Percentiles rank a stretch among this genome's conserved stretches.
phyloP scores from a whole-genome alignment of 495 filamentous ascomycete species.

The Lichenothelia convexa region DNA sequence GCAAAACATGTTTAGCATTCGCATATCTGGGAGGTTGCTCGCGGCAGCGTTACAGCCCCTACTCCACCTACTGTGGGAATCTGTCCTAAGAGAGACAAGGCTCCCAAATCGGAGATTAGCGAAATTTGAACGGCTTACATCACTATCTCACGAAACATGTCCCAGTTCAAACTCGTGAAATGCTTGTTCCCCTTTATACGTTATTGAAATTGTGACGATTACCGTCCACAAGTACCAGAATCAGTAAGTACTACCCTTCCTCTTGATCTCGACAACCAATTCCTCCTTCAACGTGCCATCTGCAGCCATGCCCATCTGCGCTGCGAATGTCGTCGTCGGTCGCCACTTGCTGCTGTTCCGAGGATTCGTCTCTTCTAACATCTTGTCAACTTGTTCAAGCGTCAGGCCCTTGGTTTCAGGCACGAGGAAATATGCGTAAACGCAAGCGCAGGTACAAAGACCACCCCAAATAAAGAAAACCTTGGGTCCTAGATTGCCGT shows the following conservation, averaged over 20 bases:
- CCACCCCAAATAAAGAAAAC: conserved; percentile 21
- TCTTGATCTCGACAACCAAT: conserved; percentile 10
- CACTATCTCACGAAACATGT: no score
- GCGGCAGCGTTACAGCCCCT: no score
- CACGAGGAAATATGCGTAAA: conserved; percentile 33
- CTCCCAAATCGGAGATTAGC: no score
- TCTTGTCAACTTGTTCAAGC: conserved; percentile 76
- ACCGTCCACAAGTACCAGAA: no score
- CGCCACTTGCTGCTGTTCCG: conserved; percentile 51
- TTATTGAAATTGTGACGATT: no score
- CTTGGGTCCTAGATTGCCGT: conserved; percentile 22
- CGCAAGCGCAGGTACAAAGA: conserved; percentile 3
- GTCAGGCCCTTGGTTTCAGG: conserved; percentile 34
- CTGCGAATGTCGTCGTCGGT: conserved; percentile 49
- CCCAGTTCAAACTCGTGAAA: no score
- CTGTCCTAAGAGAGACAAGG: no score
- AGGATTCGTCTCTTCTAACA: conserved; percentile 72
- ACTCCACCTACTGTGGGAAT: no score
- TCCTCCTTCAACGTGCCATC: conserved; percentile 3
- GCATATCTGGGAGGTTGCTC: no score
- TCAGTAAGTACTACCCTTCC: conserved; percentile 6
- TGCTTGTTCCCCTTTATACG: no score
- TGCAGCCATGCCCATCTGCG: neutral
- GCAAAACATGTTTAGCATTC: no score
- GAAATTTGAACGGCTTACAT: no score